Percentiles rank a stretch among this genome's conserved stretches.
Conservation (phyloP, 1,284 basidiomycete genomes). For the Tranzscheliella williamsii region DNA sequence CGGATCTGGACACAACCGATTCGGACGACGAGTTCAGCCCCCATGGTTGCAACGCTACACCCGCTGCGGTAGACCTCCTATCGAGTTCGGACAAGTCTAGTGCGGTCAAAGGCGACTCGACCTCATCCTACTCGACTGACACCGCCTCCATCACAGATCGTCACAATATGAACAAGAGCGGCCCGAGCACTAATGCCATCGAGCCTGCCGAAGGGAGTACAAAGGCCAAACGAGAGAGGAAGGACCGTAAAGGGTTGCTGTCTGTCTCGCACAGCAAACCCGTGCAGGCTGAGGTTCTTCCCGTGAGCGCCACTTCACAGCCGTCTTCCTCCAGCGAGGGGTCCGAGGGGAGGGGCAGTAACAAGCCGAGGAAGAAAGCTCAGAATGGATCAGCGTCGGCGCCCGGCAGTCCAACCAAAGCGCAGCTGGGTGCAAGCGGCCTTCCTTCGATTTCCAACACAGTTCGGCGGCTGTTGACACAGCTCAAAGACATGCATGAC, state of each 20-base stretch:
- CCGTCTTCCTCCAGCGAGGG: slow-evolving; percentile 1
- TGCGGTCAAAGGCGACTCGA: slow-evolving; percentile 38
- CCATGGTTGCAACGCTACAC: too few species aligned
- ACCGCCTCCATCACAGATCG: slow-evolving; percentile 10
- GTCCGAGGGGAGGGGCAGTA: too few species aligned
- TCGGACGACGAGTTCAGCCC: slow-evolving; percentile 4
- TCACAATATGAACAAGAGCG: slow-evolving; percentile 7
- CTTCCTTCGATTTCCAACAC: slow-evolving; percentile 68
- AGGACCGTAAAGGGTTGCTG: slow-evolving; percentile 61
- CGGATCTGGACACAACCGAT: slow-evolving; percentile 23
- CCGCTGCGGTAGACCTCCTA: too few species aligned
- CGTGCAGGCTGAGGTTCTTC: slow-evolving; percentile 42
- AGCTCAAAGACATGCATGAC: slow-evolving; percentile 84
- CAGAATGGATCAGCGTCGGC: too few species aligned
- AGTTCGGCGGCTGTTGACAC: slow-evolving; percentile 74
- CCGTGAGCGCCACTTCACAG: slow-evolving; percentile 40
- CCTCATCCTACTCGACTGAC: slow-evolving; percentile 2
- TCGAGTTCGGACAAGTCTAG: slow-evolving; percentile 39
- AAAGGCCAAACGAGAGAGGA: slow-evolving; percentile 68
- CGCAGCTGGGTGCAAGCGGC: neutral
- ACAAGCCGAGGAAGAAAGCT: too few species aligned
- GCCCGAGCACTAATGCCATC: neutral
- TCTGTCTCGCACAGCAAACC: slow-evolving; percentile 59
- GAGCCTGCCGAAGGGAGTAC: neutral
- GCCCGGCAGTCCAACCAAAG: neutral